phyloP scores from a whole-genome alignment of 208 protist species.

The Crithidia fasciculata region DNA sequence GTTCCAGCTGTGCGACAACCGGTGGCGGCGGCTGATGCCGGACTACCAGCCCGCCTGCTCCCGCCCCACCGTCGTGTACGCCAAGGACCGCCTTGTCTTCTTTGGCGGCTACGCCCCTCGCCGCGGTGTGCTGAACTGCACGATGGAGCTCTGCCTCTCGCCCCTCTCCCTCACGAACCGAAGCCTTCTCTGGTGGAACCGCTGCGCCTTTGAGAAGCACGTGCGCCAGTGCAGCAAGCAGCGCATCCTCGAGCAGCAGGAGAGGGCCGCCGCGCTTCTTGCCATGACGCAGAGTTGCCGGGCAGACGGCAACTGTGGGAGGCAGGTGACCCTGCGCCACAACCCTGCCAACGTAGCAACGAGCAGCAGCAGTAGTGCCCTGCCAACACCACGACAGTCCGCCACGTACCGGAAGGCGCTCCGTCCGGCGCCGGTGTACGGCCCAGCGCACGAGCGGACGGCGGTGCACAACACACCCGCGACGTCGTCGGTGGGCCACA shows the following conservation, averaged over 20 bases:
- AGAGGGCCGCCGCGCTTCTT: conserved; percentile 8
- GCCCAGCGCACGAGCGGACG: conserved; percentile 7
- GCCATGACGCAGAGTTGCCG: conserved; percentile 14
- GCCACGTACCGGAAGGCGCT: conserved; percentile 1
- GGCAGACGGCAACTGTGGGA: conserved; percentile 7
- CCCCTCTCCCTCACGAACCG: conserved; percentile 31
- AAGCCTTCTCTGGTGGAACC: conserved; percentile 35
- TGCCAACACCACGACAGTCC: conserved; percentile 21
- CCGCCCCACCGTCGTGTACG: conserved; percentile 47
- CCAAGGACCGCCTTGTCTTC: conserved; percentile 44
- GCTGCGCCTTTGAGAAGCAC: conserved; percentile 35
- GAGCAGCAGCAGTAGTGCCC: conserved; percentile 8
- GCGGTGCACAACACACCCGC: neutral
- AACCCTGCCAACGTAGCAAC: conserved; percentile 5
- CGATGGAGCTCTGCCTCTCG: conserved; percentile 43
- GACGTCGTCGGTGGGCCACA: neutral
- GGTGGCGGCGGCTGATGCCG: conserved; percentile 35
- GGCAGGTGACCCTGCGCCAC: conserved; percentile 28
- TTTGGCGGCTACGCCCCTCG: conserved; percentile 48
- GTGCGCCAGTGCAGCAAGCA: conserved; percentile 24
- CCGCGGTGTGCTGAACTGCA: conserved; percentile 25
- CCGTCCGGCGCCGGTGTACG: conserved; percentile 15
- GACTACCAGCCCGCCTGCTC: conserved; percentile 46
- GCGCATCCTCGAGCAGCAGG: conserved; percentile 20
- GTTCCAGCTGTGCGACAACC: conserved; percentile 33